Percentiles rank a stretch among this genome's conserved stretches.
These are phyloP conservation scores for Salix dunnii DNA, from an alignment of 345 rosid species.

Conservation along the genomic window DNA sequence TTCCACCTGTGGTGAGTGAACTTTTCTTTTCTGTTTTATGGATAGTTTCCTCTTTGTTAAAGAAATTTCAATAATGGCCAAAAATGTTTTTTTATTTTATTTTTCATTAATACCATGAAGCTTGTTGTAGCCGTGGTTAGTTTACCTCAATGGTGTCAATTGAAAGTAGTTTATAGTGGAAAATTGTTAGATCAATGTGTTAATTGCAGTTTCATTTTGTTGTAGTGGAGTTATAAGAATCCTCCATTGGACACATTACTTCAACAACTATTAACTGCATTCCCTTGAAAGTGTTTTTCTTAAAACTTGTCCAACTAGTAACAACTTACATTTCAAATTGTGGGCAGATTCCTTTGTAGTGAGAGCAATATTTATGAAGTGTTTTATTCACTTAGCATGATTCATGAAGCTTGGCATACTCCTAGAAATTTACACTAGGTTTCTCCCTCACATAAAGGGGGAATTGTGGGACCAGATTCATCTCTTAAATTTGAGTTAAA, in stretches of 20 bases:
- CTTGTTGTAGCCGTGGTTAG: neutral
- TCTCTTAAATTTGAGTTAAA: no score
- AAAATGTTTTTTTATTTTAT: neutral
- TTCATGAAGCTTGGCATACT: no score
- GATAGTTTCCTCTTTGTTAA: neutral
- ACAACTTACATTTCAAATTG: neutral
- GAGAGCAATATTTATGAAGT: no score
- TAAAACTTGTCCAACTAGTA: neutral
- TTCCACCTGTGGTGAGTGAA: slow-evolving; percentile 83
- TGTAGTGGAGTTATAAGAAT: neutral
- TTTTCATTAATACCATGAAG: neutral
- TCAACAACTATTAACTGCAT: neutral
- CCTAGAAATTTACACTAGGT: no score
- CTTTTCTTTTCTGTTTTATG: neutral
- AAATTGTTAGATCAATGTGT: neutral
- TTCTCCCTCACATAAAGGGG: no score
- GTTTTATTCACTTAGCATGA: no score
- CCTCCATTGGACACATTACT: neutral
- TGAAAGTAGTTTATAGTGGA: neutral
- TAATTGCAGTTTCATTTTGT: neutral
- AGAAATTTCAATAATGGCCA: neutral
- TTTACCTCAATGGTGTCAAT: neutral
- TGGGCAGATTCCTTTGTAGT: neutral
- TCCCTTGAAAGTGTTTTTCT: neutral
- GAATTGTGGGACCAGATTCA: no score